These are phyloP conservation scores for Stropharia rugosoannulata DNA, from an alignment of 768 basidiomycete genomes.

Conservation along the genomic window DNA sequence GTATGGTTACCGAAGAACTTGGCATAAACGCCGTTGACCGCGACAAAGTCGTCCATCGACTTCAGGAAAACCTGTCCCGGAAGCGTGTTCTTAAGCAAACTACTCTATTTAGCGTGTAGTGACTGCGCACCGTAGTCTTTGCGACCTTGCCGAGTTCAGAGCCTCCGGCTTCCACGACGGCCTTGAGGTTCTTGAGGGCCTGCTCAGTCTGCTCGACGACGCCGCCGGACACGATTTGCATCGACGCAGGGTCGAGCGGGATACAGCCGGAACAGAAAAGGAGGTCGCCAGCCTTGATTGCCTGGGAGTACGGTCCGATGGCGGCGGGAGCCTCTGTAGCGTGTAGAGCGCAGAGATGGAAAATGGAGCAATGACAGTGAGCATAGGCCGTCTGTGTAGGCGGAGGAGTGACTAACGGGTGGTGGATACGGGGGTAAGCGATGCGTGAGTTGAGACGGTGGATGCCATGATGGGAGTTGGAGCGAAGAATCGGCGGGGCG, in stretches of 20 bases:
- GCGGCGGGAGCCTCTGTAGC: constrained; percentile 69
- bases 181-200: constrained; percentile 82
- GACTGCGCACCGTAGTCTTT: constrained; percentile 79
- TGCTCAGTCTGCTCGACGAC: constrained; percentile 81
- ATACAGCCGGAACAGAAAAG: constrained; percentile 92
- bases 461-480: constrained; percentile 28
- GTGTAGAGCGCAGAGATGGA: background rate
- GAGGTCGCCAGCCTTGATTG: constrained; percentile 77
- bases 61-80: constrained; percentile 80
- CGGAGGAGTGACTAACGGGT: constrained; percentile 29
- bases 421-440: constrained; percentile 40
- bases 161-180: constrained; percentile 81
- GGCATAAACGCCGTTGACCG: constrained; percentile 81
- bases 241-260: constrained; percentile 72
- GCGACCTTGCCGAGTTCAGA: constrained; percentile 78
- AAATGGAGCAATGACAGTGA: background rate
- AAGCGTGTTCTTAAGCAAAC: no score
- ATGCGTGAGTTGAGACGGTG: constrained; percentile 34
- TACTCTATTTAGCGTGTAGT: background rate
- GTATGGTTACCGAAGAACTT: constrained; percentile 88
- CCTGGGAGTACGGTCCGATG: constrained; percentile 88
- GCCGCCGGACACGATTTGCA: constrained; percentile 70
- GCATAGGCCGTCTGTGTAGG: background rate
- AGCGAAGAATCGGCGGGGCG: constrained; percentile 7
- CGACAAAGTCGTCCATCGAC: constrained; percentile 85